Evolutionary conservation across 208 protist genomes (phyloP).

Genomic region (Lotmaria passim): DNA sequence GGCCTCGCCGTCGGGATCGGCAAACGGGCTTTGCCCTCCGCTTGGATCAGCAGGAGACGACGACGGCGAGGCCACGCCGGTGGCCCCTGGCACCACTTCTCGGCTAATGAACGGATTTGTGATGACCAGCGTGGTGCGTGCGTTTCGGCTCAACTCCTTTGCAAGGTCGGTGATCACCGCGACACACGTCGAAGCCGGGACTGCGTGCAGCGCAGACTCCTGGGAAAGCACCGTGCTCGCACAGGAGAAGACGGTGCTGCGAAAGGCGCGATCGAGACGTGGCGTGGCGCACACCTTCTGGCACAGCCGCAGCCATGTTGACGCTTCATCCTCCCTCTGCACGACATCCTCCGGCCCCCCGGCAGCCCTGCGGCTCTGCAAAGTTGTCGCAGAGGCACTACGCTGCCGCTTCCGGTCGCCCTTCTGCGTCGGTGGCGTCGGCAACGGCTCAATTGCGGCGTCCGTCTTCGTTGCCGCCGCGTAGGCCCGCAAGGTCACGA

Average conservation of each 20-base stretch:
- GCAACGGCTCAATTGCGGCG: neutral
- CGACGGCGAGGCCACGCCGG: neutral
- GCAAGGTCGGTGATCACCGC: slow-evolving; percentile 16
- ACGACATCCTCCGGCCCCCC: neutral
- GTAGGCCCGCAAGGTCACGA: slow-evolving; percentile 66
- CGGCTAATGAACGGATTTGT: slow-evolving; percentile 35
- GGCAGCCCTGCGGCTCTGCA: neutral
- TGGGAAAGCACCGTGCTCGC: slow-evolving; percentile 26
- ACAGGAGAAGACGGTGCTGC: slow-evolving; percentile 36
- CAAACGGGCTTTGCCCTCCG: neutral
- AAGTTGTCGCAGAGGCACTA: neutral
- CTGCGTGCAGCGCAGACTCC: neutral
- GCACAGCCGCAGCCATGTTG: slow-evolving; percentile 27
- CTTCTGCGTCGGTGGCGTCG: neutral
- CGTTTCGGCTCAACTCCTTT: slow-evolving; percentile 32
- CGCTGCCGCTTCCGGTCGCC: slow-evolving; percentile 18
- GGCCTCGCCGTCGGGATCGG: slow-evolving; percentile 19
- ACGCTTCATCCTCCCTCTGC: slow-evolving; percentile 2
- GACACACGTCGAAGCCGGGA: slow-evolving; percentile 13
- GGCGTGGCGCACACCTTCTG: slow-evolving; percentile 29
- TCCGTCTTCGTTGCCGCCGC: neutral
- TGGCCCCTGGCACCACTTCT: neutral
- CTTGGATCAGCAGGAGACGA: neutral
- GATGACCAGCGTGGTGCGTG: slow-evolving; percentile 29
- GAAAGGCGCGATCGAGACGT: slow-evolving; percentile 24